phyloP scores from a whole-genome alignment of 2,329 filamentous ascomycete genomes.

The Aspergillus brasiliensis region DNA sequence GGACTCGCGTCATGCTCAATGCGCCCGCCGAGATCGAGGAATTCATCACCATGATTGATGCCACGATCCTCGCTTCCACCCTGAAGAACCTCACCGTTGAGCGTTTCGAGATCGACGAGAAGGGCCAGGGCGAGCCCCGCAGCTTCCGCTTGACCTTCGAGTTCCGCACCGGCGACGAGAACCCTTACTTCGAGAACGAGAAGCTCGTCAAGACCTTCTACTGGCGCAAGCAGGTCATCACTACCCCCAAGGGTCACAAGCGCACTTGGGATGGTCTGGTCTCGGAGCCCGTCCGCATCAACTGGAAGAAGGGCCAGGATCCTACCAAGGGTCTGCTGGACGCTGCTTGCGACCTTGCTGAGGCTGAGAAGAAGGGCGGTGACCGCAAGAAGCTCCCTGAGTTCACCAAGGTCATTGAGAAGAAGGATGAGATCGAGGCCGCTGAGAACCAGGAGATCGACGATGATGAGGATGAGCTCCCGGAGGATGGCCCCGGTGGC shows the following conservation, averaged over 20 bases:
- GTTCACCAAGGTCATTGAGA: slow-evolving; percentile 57
- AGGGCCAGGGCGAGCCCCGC: slow-evolving; percentile 72
- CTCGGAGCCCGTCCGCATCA: slow-evolving; percentile 83
- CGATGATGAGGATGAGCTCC: slow-evolving; percentile 41
- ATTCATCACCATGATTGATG: slow-evolving; percentile 80
- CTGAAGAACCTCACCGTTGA: slow-evolving; percentile 72
- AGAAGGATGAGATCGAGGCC: slow-evolving; percentile 47
- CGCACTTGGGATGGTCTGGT: slow-evolving; percentile 75
- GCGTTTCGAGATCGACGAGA: slow-evolving; percentile 71
- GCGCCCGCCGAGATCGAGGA: slow-evolving; percentile 83
- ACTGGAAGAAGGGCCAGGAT: slow-evolving; percentile 86
- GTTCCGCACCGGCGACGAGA: slow-evolving; percentile 64
- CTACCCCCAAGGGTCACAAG: slow-evolving; percentile 44
- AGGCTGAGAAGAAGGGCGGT: slow-evolving; percentile 58
- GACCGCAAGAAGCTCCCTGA: slow-evolving; percentile 55
- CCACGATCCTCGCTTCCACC: slow-evolving; percentile 64
- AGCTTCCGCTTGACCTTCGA: slow-evolving; percentile 76
- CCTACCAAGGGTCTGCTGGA: slow-evolving; percentile 78
- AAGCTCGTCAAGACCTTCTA: slow-evolving; percentile 90
- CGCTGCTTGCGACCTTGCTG: slow-evolving; percentile 69
- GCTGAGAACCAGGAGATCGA: slow-evolving; percentile 35
- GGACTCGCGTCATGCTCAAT: slow-evolving; percentile 90
- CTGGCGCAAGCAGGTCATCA: slow-evolving; percentile 65
- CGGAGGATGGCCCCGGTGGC: slow-evolving; percentile 56
- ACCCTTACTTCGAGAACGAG: slow-evolving; percentile 78